Conservation (phyloP, 306 rosid species). For the Cicer yamashitae region DNA sequence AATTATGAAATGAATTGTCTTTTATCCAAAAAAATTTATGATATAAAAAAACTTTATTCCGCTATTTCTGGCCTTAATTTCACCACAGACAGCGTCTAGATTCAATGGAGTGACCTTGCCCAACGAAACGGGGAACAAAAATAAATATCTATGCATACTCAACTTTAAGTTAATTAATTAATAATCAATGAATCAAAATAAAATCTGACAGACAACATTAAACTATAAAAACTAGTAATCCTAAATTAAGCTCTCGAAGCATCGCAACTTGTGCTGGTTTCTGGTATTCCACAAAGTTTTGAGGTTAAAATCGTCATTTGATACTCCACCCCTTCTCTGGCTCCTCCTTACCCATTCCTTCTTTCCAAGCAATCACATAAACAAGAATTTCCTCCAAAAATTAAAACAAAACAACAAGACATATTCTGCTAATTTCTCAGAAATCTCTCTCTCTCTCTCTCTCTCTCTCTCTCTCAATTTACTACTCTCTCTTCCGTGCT, state of each 20-base stretch:
- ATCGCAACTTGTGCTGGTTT: neutral
- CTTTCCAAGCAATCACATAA: neutral
- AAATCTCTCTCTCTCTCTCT: slow-evolving; percentile 39
- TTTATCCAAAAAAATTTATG: too few species aligned
- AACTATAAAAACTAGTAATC: neutral
- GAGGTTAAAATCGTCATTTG: slow-evolving; percentile 8
- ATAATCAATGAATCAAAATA: neutral
- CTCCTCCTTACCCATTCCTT: neutral
- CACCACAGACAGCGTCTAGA: neutral
- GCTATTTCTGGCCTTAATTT: neutral
- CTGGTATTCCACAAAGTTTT: neutral
- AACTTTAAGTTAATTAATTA: neutral
- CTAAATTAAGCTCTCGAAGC: neutral
- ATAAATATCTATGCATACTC: neutral
- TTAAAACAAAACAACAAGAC: neutral
- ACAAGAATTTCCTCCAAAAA: neutral
- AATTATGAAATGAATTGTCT: too few species aligned
- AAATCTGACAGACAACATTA: neutral
- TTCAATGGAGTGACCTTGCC: neutral
- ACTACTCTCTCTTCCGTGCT: slow-evolving; percentile 46
- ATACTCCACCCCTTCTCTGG: neutral
- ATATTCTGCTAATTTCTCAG: neutral
- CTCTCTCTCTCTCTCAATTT: slow-evolving; percentile 51
- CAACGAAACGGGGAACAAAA: neutral
- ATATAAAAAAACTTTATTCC: neutral